Base-by-base conservation (phyloP, 2,329 filamentous ascomycete genomes). In the Aquanectria penicillioides region DNA sequence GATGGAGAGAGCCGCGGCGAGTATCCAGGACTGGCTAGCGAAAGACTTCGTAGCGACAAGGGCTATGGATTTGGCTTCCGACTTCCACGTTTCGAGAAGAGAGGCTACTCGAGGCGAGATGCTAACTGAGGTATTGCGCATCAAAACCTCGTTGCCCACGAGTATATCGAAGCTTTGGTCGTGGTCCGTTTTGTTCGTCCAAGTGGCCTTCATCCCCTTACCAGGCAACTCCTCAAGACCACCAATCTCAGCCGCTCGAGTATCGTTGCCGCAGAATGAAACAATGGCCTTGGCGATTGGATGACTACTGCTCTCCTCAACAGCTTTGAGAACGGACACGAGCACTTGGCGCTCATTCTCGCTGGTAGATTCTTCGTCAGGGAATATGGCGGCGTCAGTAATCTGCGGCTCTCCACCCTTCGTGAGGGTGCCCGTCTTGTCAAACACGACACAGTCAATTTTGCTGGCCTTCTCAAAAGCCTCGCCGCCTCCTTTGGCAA, bases 391-490 rank as follows among this genome's bases (percentile, higher is more conserved):
- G 10, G 77, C 78, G 63, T 87, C 83, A 0, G 86, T 91, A 18
- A 94, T 87, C 23, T 81, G 85, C 0, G 91, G 90, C 64, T 92
- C 88, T 6, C 89, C 90, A 5, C 90, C 80, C 67, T 89, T 80
- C 0, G 92, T 95, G 57, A 96, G 78, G 0, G 92, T 96, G 2
- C 92, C 92, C 0, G 92, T 96, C 81, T 96, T 95, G 81, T 96
- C 92, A 71, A 96, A 95, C 1, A 95, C 90, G 33, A 95, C 88
- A 49, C 89, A 89, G 72, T 93, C 88, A 38, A 94, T 82, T 10
- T 85, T 86, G 71, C 90, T 93, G 4, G 92, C 92, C 77, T 93
- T 92, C 73, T 94, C 91, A 71, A 95, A 94, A 0, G 92, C 92
- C 71, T 94, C 91, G 28, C 92, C 92, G 18, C 92, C 92, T 18